Base-by-base conservation (phyloP, 2,329 filamentous ascomycete species). In the Trichocomaceae sp. region DNA sequence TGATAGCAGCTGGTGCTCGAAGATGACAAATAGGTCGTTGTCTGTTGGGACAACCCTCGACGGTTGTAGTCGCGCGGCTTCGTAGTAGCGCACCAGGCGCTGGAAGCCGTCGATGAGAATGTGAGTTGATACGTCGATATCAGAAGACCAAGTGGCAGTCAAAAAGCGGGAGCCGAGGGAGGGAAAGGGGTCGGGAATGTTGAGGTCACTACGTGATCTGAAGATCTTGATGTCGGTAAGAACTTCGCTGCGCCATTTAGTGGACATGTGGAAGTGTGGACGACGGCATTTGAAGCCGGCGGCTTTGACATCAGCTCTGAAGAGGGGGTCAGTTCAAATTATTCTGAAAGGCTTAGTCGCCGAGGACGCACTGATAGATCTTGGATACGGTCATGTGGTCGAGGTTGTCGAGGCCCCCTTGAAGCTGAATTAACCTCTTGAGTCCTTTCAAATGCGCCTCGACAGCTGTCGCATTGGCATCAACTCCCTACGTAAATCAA, bases 391-490 rank as follows among this genome's bases (percentile, higher is more conserved):
- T 55, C 20, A 58, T 55, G 19, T 60, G 57, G 12, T 57, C 60
- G 12, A 63, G 42, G 6, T 37, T 47, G 17, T 61, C 59, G 19
- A 63, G 29, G 4, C 61, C 61, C 2, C 61, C 61, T 9, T 51
- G 5, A 2, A 55, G 46, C 2, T 54, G 33, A 13, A 61, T 55
- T 2, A 63, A 56, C 31, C 52, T 54, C 7, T 53, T 56, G 15
- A 59, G 47, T 15, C 58, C 59, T 10, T 58, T 59, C 23, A 57
- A 55, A 52, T 62, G 60, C 5, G 58, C 57, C 4, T 56, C 37
- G 1, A 59, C 46, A 9, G 57, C 60, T 6, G 55, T 57, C 6
- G 58, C 29, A 35, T 60, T 62, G 49, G 51, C 60, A 46, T 60
- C 57, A 35, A 59, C 47, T 13, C 52, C 55, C 60, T 62, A 37